These are phyloP conservation scores for Leptographium lundbergii DNA, from an alignment of 2,329 filamentous ascomycete species.

Conservation along the genomic window DNA sequence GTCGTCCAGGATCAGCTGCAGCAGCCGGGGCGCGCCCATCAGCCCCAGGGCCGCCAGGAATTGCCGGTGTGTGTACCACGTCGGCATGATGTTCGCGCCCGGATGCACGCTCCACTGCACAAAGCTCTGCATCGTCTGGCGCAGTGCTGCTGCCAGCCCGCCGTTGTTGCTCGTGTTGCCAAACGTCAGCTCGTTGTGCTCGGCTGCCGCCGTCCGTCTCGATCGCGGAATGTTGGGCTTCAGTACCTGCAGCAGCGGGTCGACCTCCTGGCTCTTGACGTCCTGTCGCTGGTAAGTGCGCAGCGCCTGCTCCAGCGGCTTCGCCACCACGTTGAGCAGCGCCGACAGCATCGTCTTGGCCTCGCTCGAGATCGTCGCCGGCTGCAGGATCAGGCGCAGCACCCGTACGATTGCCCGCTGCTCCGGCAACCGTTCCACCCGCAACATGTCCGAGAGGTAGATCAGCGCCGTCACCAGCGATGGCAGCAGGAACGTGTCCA, in stretches of 20 bases:
- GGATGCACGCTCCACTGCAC: conserved; percentile 54
- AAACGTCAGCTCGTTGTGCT: conserved; percentile 52
- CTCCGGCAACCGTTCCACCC: conserved; percentile 49
- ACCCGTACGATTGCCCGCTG: conserved; percentile 59
- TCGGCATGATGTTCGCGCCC: conserved; percentile 37
- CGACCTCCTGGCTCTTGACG: conserved; percentile 55
- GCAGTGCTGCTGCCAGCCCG: conserved; percentile 45
- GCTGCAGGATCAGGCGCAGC: conserved; percentile 58
- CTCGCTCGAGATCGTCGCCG: conserved; percentile 57
- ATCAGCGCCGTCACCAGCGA: conserved; percentile 61
- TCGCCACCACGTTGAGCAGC: conserved; percentile 59
- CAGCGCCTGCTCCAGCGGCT: conserved; percentile 54
- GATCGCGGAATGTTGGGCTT: conserved; percentile 44
- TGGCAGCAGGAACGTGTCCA: conserved; percentile 70
- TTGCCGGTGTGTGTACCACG: conserved; percentile 61
- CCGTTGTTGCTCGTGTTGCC: conserved; percentile 26
- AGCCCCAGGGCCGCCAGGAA: conserved; percentile 48
- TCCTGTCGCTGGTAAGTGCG: conserved; percentile 53
- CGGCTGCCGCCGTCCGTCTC: conserved; percentile 48
- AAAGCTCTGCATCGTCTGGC: conserved; percentile 48
- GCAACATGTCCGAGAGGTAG: conserved; percentile 59
- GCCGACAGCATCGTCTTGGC: conserved; percentile 57
- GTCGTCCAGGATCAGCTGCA: conserved; percentile 55
- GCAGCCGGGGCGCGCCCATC: conserved; percentile 46
- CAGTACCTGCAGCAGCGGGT: conserved; percentile 54